These are phyloP conservation scores for Escallonia rubra DNA, from an alignment of 129 eudicot genomes.

Conservation along the genomic window DNA sequence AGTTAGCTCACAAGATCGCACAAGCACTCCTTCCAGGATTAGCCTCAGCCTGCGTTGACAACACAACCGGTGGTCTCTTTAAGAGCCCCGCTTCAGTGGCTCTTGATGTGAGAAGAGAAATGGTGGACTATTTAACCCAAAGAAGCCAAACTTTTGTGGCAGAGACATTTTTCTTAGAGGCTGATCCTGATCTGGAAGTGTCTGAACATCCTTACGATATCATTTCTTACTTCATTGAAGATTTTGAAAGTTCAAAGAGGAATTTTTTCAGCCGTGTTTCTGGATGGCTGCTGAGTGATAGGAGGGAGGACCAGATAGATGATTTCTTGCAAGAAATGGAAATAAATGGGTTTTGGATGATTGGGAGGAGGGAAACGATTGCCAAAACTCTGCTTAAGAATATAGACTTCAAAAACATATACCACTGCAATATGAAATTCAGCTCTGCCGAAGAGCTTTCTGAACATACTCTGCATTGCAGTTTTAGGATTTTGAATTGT, in stretches of 20 bases:
- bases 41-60: constrained; percentile 88
- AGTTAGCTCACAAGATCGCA: constrained; percentile 69
- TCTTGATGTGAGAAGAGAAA: constrained; percentile 66
- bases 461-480: constrained; percentile 50
- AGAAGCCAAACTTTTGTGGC: constrained; percentile 84
- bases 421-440: constrained; percentile 61
- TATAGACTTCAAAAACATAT: constrained; percentile 62
- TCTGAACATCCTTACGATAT: constrained; percentile 80
- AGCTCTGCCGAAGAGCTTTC: constrained; percentile 48
- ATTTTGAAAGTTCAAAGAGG: constrained; percentile 51
- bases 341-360: constrained; percentile 73
- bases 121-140: constrained; percentile 58
- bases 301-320: constrained; percentile 77
- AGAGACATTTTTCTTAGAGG: constrained; percentile 60
- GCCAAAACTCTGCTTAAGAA: constrained; percentile 66
- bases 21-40: constrained; percentile 78
- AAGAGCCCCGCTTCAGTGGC: constrained; percentile 74
- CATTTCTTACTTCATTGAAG: constrained; percentile 60
- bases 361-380: constrained; percentile 56
- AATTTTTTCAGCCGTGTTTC: constrained; percentile 73
- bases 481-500: constrained; percentile 61
- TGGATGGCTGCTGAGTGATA: constrained; percentile 73
- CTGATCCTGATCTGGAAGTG: constrained; percentile 29
- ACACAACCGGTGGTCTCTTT: constrained; percentile 81
- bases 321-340: constrained; percentile 95